Base-by-base conservation (phyloP, 805 yeast genomes). In the Teunomyces pallodes region DNA sequence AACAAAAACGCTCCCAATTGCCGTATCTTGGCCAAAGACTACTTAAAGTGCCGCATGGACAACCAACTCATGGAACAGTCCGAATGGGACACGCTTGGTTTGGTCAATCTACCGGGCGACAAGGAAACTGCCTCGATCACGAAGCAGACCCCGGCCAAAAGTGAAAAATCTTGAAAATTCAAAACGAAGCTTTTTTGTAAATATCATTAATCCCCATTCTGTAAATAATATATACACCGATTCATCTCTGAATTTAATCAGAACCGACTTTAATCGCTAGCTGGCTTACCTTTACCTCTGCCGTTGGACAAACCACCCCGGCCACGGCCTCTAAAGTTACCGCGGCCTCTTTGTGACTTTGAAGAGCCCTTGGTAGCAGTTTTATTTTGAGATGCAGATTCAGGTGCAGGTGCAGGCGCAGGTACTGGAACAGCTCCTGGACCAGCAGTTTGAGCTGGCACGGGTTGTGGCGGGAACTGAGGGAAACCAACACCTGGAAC, bases 1-100 rank as follows among this genome's bases (percentile, higher is more conserved):
- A 92, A 92, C 50, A 83, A 84, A 55, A 90, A 92, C 65, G 92
- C 97, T 3, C 87, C 90, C n/a, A 89, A 90, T 65, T 91, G 99
- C 66, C 74, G 98, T 39, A 61, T 84, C 0, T 69, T 91, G 38
- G 97, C 98, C 9, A 89, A 89, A 59, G 77, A 74, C 27, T 92
- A 92, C 61, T 70, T 92, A 46, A 78, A 81, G 33, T 92, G 99
- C 62, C 75, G 99, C 53, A 94, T 92, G 98, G 89, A 89, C 28
- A 76, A 90, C 53, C 68, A 69, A 52, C 57, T 72, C 35, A 73
- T 73, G 78, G 76, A 71, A 5, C 46, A 66, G 43, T 63, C 70
- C 5, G 72, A 66, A 24, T 73, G 77, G 78, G 75, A 70, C 9
- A 61, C 72, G n/a, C 57, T 73, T 31, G 78, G 78, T 3, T 60